Evolutionary conservation across 2,329 filamentous ascomycete genomes (phyloP), one percentile per base, ranked within the genome.

Genomic region (Byssochlamys sp.): DNA sequence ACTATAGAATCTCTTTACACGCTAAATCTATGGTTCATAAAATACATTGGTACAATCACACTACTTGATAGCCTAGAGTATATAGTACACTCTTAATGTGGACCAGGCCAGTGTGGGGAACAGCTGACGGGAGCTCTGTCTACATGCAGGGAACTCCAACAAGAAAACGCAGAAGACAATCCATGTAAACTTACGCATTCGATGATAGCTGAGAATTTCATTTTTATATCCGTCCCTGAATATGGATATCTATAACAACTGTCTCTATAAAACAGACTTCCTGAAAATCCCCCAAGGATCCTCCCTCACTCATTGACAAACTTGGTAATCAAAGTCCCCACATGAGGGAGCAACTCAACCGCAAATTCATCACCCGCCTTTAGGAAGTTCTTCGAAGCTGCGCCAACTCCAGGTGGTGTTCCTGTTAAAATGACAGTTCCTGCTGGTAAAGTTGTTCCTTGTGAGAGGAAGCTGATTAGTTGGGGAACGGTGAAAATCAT

Each of bases 401-500:
- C 69, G 26, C 74, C 74, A 9, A 77, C 72, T 2, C 75, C 75
- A 2, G 73, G 72, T 0, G 75, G 75, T 1, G 75, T 77, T 3
- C 75, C 75, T 0, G 75, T 77, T 27, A 77, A 59, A 53, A 77
- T 76, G 49, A 77, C 67, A 0, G 75, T 77, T 9, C 75, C 75
- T 1, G 72, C 68, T 1, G 69, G 69, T 4, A 77, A 62, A 2
- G 75, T 77, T 4, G 73, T 77, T 4, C 74, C 75, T 58, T 74
- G 73, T 1, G 69, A 72, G 27, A 75, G 63, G 60, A 72, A 73
- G 59, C 65, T 71, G 55, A 80, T 63, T 35, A 72, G 70, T 58
- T 77, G 69, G 0, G 77, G 72, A 10, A 84, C 75, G 25, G 68
- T 75, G 65, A 83, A 83, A 57, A 84, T 82, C 26, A 83, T 69